Evolutionary conservation across 2,329 filamentous ascomycete species (phyloP).

Genomic region (Phialophora verrucosa): DNA sequence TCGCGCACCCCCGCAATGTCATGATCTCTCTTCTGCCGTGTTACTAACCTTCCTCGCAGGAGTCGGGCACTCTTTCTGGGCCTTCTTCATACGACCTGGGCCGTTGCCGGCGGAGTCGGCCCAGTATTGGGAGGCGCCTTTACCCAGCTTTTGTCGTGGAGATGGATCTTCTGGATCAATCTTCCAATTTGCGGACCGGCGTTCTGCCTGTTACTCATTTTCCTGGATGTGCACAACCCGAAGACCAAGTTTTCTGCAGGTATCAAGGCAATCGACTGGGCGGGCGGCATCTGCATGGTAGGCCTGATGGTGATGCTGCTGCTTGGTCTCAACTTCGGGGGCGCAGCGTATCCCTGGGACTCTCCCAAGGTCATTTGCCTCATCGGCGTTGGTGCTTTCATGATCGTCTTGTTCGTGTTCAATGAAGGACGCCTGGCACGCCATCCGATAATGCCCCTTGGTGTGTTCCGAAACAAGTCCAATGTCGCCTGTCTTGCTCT

Average conservation of each 20-base stretch:
- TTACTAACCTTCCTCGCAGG: slow-evolving; percentile 39
- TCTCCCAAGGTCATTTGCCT: slow-evolving; percentile 77
- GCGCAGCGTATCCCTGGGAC: slow-evolving; percentile 73
- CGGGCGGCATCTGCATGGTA: slow-evolving; percentile 67
- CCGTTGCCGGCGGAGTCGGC: slow-evolving; percentile 58
- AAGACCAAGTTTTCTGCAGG: slow-evolving; percentile 52
- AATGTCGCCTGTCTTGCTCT: slow-evolving; percentile 54
- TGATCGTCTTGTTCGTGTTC: slow-evolving; percentile 68
- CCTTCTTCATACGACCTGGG: slow-evolving; percentile 60
- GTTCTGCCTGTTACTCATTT: slow-evolving; percentile 56
- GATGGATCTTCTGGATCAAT: slow-evolving; percentile 64
- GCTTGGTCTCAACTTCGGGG: slow-evolving; percentile 83
- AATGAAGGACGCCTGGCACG: slow-evolving; percentile 74
- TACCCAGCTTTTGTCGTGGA: slow-evolving; percentile 52
- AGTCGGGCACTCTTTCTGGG: slow-evolving; percentile 57
- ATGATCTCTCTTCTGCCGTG: not conserved
- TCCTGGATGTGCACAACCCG: slow-evolving; percentile 62
- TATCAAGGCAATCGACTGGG: slow-evolving; percentile 56
- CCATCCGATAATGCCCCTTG: slow-evolving; percentile 77
- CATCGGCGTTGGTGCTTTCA: slow-evolving; percentile 71
- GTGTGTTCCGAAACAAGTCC: slow-evolving; percentile 69
- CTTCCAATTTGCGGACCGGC: slow-evolving; percentile 57
- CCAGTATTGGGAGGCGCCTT: slow-evolving; percentile 61
- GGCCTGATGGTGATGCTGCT: slow-evolving; percentile 86
- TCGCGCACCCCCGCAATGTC: slow-evolving; percentile 38